Evolutionary conservation across 345 rosid genomes (phyloP).

Genomic region (Hypericum perforatum): DNA sequence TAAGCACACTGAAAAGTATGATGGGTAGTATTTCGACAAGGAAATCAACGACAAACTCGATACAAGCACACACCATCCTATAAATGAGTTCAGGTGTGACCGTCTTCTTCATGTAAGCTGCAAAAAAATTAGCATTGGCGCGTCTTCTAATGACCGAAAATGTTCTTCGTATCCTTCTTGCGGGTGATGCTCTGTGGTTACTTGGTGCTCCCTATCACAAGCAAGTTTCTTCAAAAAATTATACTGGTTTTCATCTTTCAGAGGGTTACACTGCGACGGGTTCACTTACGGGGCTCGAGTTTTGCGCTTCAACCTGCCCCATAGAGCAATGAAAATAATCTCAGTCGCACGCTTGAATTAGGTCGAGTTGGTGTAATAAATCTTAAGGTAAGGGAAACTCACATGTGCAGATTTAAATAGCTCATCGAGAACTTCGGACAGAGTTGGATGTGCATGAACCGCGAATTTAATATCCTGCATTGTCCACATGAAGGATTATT

Average conservation of each 20-base stretch:
- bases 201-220: constrained; percentile 30
- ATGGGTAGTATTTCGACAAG: too few relatives aligned
- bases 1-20: too few relatives aligned
- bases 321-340: constrained; percentile 9
- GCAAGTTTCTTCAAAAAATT: constrained; percentile 32
- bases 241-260: constrained; percentile 7
- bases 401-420: constrained; percentile 96
- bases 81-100: too few relatives aligned
- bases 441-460: constrained; percentile 97
- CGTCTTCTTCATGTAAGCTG: neutral
- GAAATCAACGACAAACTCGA: too few relatives aligned
- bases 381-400: constrained; percentile 11
- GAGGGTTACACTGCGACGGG: constrained; percentile 46
- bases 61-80: too few relatives aligned
- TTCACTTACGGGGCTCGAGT: constrained; percentile 43
- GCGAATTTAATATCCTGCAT: constrained; percentile 83
- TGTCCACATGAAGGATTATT: too few relatives aligned
- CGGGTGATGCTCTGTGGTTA: constrained; percentile 2
- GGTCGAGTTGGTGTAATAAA: neutral
- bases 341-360: constrained; percentile 19
- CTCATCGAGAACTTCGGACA: constrained; percentile 93
- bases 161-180: neutral
- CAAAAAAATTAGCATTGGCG: neutral
- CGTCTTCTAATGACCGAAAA: constrained; percentile 6
- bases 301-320: constrained; percentile 42